Percentiles rank a stretch among this genome's conserved stretches.
Evolutionary conservation across 352 stramenopile species (phyloP).

Genomic region (Globisporangium lucens): DNA sequence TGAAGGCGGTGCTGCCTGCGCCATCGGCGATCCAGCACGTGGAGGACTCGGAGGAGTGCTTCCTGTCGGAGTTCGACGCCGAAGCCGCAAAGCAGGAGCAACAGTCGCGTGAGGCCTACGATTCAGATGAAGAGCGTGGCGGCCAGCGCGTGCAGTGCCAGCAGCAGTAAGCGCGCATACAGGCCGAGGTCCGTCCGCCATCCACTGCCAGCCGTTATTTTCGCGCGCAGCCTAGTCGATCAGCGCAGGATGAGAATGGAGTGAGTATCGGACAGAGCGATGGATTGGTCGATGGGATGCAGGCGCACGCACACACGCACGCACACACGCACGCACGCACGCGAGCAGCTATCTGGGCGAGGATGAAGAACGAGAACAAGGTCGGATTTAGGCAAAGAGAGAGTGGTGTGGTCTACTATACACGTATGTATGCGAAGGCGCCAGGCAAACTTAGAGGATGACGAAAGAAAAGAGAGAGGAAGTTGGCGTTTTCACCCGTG

Average conservation of each 20-base stretch:
- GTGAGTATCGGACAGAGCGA: background rate
- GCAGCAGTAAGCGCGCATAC: conserved; percentile 67
- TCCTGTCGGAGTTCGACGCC: conserved; percentile 92
- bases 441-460: conserved; percentile 10
- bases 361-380: background rate
- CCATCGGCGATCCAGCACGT: conserved; percentile 45
- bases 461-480: conserved; percentile 9
- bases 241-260: background rate
- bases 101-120: conserved; percentile 75
- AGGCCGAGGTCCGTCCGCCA: background rate
- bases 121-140: conserved; percentile 93
- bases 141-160: conserved; percentile 87
- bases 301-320: background rate
- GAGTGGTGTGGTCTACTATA: conserved; percentile 12
- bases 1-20: conserved; percentile 58
- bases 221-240: background rate
- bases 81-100: conserved; percentile 83
- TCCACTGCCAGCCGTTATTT: background rate
- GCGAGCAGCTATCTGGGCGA: conserved; percentile 6
- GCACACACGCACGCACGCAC: background rate
- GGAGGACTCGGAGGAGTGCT: conserved; percentile 72
- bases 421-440: conserved; percentile 19
- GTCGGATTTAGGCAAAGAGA: background rate
- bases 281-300: background rate
- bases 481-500: conserved; percentile 8